Evolutionary conservation across 2,329 filamentous ascomycete species (phyloP).

Genomic region (Apiospora koreana): DNA sequence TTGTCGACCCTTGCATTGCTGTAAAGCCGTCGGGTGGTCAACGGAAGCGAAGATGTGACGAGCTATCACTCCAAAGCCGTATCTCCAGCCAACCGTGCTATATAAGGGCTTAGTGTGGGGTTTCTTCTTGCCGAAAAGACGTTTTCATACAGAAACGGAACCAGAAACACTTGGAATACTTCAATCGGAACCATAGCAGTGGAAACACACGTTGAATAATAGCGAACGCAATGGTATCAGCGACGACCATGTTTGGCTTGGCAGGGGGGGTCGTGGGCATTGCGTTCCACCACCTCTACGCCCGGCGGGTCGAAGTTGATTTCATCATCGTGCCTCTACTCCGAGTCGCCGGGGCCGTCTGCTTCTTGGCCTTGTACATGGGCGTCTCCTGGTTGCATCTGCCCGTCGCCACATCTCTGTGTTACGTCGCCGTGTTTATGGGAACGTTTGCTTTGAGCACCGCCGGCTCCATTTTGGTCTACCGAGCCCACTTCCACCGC

Average conservation of each 20-base stretch:
- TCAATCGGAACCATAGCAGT: not conserved
- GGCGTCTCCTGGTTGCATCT: not conserved
- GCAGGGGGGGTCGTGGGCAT: not conserved
- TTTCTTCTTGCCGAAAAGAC: fast-evolving
- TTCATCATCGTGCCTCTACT: slow-evolving; percentile 8
- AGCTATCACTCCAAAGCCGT: not conserved
- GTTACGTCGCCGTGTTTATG: not conserved
- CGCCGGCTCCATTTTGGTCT: slow-evolving; percentile 13
- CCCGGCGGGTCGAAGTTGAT: slow-evolving; percentile 15
- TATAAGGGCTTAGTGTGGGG: not conserved
- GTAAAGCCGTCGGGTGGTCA: not conserved
- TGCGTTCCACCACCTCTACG: slow-evolving; percentile 16
- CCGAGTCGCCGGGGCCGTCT: not conserved
- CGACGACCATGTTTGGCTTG: not conserved
- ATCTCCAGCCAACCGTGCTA: not conserved
- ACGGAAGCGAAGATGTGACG: not conserved
- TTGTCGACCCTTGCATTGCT: not conserved
- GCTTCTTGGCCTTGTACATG: not conserved
- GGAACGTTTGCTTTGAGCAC: not conserved
- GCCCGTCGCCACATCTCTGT: not conserved
- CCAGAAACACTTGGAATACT: not conserved
- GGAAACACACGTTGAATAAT: not conserved
- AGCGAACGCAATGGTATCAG: not conserved
- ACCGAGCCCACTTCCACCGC: slow-evolving; percentile 16
- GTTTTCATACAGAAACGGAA: not conserved